Base-by-base conservation (phyloP, 805 yeast genomes). In the Isabelozyma heimii region DNA sequence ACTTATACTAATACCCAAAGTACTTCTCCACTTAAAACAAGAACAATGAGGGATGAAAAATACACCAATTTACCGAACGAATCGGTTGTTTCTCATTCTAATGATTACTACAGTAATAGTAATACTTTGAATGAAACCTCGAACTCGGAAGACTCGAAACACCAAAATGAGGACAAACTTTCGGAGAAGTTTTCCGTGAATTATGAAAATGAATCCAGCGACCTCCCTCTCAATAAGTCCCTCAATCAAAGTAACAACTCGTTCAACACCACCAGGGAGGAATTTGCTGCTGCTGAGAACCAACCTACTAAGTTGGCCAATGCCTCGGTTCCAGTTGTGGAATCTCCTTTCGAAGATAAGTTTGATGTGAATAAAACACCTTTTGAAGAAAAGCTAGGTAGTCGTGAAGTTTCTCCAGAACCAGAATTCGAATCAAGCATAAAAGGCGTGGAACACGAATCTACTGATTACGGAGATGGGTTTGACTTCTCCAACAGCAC, bases 121-220 rank as follows among this genome's bases (percentile, higher is more conserved):
- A 53, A 58, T 24, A 39, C 40, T 30, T 35, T 43, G 28, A 35
- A 17, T 16, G 16, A 14, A 37, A 37, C 20, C 20, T 14, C 40
- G 8, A 14, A 6, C 14, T 16, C 24, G 17, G 42, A 37, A 8
- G 15, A 33, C 40, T 24, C 41, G 30, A 37, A 42, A 17, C 16
- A 40, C 24, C 33, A 45, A 8, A 2, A 30, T 30, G 35, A 10
- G n/a, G 35, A 13, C 35, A 20, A 39, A 14, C 7, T 43, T 20
- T 6, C 27, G 42, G 60, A 56, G 35, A 57, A 57, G 28, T 63
- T 56, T 40, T 54, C 45, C 33, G 59, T 65, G 20, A 56, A 61
- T 30, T 67, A 69, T 50, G 73, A 69, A 52, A 67, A 69, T 52
- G 73, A 69, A 48, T 52, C 59, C 35, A 30, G 35, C 8, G 35